Evolutionary conservation across 2,329 filamentous ascomycete species (phyloP).

Genomic region (Stagonosporopsis tanaceti): DNA sequence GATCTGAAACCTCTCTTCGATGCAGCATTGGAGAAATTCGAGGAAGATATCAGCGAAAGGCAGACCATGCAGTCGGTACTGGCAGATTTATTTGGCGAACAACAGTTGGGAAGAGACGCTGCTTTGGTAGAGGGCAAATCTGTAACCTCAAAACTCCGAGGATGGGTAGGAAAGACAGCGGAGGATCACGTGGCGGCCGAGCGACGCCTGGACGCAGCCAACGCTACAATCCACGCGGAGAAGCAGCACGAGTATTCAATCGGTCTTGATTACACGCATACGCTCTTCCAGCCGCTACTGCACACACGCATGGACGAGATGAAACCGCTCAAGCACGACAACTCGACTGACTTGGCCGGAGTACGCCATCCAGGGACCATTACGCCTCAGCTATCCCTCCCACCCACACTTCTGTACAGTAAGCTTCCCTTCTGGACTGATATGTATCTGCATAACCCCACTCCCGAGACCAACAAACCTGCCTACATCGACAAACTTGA

Average conservation of each 20-base stretch:
- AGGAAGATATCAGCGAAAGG: conserved; percentile 39
- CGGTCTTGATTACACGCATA: conserved; percentile 61
- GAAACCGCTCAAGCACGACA: conserved; percentile 38
- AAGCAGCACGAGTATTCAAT: conserved; percentile 60
- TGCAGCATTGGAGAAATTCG: conserved; percentile 51
- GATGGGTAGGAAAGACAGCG: conserved; percentile 50
- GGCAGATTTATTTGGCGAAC: conserved; percentile 62
- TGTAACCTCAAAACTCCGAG: conserved; percentile 32
- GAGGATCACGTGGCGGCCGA: conserved; percentile 31
- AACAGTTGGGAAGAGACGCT: conserved; percentile 59
- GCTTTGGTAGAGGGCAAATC: conserved; percentile 39
- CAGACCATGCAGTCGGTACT: conserved; percentile 56
- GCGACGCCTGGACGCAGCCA: conserved; percentile 17
- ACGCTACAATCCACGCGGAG: conserved; percentile 41
- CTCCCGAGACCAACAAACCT: conserved; percentile 36
- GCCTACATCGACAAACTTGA: conserved; percentile 43
- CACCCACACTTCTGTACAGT: conserved; percentile 43
- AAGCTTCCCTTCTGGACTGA: conserved; percentile 45
- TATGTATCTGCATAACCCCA: conserved; percentile 33
- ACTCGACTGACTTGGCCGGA: conserved; percentile 47
- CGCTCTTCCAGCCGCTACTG: conserved; percentile 53
- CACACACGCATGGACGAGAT: conserved; percentile 41
- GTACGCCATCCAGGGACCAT: conserved; percentile 43
- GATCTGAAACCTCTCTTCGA: conserved; percentile 59
- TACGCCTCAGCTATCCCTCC: conserved; percentile 49